Evolutionary conservation across 2,329 filamentous ascomycete species (phyloP).

Genomic region (Ophiostoma sp.): DNA sequence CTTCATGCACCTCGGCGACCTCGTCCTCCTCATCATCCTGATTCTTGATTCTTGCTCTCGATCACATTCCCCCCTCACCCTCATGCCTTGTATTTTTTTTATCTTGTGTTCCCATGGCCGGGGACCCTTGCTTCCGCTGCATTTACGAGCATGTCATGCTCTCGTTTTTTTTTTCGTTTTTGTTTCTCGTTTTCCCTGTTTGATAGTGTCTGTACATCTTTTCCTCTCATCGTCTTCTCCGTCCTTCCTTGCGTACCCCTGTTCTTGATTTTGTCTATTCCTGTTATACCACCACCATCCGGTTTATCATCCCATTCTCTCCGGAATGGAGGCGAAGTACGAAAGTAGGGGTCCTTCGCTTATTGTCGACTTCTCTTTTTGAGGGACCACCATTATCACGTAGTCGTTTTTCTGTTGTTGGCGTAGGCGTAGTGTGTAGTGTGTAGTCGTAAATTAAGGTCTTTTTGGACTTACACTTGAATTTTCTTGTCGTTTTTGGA

Average conservation of each 20-base stretch:
- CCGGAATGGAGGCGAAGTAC: background rate
- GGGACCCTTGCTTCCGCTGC: background rate
- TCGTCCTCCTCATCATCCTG: background rate
- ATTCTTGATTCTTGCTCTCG: too few species aligned
- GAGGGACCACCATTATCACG: background rate
- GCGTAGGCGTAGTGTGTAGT: background rate
- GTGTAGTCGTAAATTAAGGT: background rate
- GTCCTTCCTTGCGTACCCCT: background rate
- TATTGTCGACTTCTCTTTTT: background rate
- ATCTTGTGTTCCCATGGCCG: background rate
- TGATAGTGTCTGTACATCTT: background rate
- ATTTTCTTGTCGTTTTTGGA: slow-evolving; percentile 1
- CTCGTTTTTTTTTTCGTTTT: background rate
- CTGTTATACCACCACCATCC: background rate
- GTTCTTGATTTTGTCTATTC: background rate
- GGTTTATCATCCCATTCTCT: background rate
- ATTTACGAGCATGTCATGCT: background rate
- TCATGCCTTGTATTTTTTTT: background rate
- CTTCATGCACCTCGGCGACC: background rate
- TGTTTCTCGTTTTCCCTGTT: background rate
- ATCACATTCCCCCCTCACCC: background rate
- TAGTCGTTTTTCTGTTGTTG: background rate
- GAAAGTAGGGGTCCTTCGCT: background rate
- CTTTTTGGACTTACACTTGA: background rate
- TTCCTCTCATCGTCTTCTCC: background rate